Evolutionary conservation across 768 basidiomycete genomes (phyloP), one percentile per base, ranked within the genome.

Genomic region (Aureoboletus auriporus): DNA sequence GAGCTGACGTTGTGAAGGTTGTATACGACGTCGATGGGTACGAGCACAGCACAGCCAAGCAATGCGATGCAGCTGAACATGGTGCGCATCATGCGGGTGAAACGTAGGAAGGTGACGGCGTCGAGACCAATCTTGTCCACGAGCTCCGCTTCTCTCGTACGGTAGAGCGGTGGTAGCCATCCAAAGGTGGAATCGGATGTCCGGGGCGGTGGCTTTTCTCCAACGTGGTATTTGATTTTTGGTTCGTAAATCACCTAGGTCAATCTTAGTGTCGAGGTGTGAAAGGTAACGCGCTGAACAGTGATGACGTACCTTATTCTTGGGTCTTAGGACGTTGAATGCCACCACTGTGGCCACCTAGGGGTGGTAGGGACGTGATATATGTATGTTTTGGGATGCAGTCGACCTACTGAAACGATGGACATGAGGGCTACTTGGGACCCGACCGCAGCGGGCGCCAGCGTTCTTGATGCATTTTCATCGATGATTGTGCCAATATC

Each of bases 101-200:
- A 97, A 26, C 95, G 86, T 20, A 99, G 79, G 67, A 87, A 99
- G 20, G 87, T 79, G 41, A 93, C 90, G 0, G 94, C 95, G 61
- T 99, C 96, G 9, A 96, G 82, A 26, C 95, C 95, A 66, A 90
- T 73, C 65, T 88, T 89, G 57, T 89, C 84, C 27, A 95, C 73
- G 30, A 96, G 80, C 53, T 93, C 88, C n/a, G 89, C 83, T 63
- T 97, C 93, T 60, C 85, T 86, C 23, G 87, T 84, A 53, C 83
- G 79, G 31, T 91, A 60, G 35, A 97, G 79, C 1, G 93, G 93
- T 8, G 86, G 83, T 1, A 97, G 71, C 95, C 95, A 99, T 53
- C 91, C 89, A 41, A 92, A 79, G 39, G 95, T 65, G 2, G 86
- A 84, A 65, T 88, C 84, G 34, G 84, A 84, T 65, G 95, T 89